Base-by-base conservation (phyloP, 495 filamentous ascomycete genomes). In the Extremus antarcticus region DNA sequence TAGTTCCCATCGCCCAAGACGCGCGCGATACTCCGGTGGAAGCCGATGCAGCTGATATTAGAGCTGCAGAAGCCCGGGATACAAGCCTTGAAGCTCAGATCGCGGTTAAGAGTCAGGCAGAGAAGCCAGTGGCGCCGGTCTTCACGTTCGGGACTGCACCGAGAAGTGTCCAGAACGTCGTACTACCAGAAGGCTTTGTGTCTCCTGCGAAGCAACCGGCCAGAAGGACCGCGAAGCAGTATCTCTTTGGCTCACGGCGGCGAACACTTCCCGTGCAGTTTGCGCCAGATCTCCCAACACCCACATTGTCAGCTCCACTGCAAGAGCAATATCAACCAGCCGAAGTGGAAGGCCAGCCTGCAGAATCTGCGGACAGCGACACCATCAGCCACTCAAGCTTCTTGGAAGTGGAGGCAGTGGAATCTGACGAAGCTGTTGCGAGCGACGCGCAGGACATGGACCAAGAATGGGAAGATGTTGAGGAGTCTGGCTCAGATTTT, bases 251-350 rank as follows among this genome's bases (percentile, higher is more conserved):
- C 29, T 35, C 29, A 35, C 29, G 29, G 13, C 29, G 29, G 29
- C 29, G 29, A 35, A 35, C 29, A 13, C 29, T 35, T 35, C 29
- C 29, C 47, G 49, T 57, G 47, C 54, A 56, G 19, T 56, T 56
- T 43, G 46, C 54, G 17, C 54, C 52, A 3, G 22, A 3, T 2
- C 13, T 47, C 2, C 39, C 17, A 19, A 19, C 38, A 3, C 15
- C 1, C 9, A 16, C 10, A 24, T 2, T 16, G 13, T 9, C 2
- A 2, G 51, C 10, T 8, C 21, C 38, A 2, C 13, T 23, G 13
- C 7, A 4, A 35, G 29, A 35, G 7, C 29, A 35, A 13, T 13
- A 4, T 4, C 4, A 7, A 35, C 13, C 29, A 35, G 29, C 29
- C 13, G 29, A 35, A 4, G 13, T 13, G 29, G 13, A 35, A 13